Evolutionary conservation across 139 green algal genomes (phyloP).

Genomic region (Ulvella scutata): DNA sequence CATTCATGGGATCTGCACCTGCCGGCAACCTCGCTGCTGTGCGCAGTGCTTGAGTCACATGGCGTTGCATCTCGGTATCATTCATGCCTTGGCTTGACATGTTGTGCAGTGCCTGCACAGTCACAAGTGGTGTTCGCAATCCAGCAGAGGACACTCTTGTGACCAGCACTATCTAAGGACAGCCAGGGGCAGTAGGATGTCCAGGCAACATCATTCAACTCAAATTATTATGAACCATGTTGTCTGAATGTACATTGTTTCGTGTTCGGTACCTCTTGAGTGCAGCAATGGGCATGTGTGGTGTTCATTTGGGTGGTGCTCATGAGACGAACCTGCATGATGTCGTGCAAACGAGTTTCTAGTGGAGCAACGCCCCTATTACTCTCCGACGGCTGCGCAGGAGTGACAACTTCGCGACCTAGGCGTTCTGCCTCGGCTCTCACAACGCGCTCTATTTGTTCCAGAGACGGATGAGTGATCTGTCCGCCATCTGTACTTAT

Average conservation of each 20-base stretch:
- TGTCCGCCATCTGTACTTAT: not conserved
- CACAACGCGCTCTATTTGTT: not conserved
- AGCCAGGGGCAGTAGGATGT: no score
- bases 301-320: not conserved
- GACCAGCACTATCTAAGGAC: no score
- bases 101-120: constrained; percentile 1
- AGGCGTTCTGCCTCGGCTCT: not conserved
- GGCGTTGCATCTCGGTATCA: not conserved
- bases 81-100: not conserved
- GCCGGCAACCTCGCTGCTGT: not conserved
- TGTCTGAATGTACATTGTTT: no score
- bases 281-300: not conserved
- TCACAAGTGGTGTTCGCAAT: not conserved
- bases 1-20: not conserved
- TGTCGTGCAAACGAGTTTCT: constrained; percentile 1
- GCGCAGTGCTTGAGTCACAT: not conserved
- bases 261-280: no score
- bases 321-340: not conserved
- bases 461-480: not conserved
- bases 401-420: not conserved
- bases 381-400: not conserved
- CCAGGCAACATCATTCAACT: no score
- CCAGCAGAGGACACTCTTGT: no score
- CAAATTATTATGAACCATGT: no score
- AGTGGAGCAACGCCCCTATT: not conserved